Conservation (phyloP, 345 rosid genomes). For the Rhizophora mangle region DNA sequence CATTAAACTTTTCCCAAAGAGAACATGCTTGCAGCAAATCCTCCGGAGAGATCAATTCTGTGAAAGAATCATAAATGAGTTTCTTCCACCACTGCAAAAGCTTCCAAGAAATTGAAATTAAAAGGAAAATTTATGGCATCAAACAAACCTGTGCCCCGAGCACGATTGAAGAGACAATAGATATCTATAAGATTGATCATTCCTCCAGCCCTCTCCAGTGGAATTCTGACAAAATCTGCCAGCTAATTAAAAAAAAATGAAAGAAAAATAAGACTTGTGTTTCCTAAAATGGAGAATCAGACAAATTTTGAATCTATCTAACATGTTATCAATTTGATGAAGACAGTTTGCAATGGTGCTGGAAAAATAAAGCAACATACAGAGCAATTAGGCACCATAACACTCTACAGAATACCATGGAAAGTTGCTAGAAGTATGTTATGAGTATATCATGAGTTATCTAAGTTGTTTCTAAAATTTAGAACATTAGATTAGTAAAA, state of each 20-base stretch:
- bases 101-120: neutral
- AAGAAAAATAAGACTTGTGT: neutral
- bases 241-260: slow-evolving; percentile 38
- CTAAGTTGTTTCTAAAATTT: no score
- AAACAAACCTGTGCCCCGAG: slow-evolving; percentile 84
- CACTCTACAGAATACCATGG: no score
- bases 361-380: no score
- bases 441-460: no score
- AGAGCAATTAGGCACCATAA: no score
- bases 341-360: neutral
- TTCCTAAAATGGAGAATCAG: neutral
- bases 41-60: slow-evolving; percentile 94
- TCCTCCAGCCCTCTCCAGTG: slow-evolving; percentile 87
- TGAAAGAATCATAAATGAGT: neutral
- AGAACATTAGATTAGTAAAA: no score
- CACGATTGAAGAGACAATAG: slow-evolving; percentile 92
- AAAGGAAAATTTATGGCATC: neutral
- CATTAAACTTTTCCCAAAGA: slow-evolving; percentile 94
- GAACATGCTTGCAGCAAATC: slow-evolving; percentile 91
- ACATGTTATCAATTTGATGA: neutral
- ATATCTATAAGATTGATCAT: slow-evolving; percentile 91
- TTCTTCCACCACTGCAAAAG: neutral
- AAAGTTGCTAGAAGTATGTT: no score
- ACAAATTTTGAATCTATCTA: neutral
- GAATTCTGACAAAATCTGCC: slow-evolving; percentile 93